A percentile compares a stretch with the other conserved stretches of the same genome.
phyloP scores from a whole-genome alignment of 768 basidiomycete species.

The Hypsizygus marmoreus region DNA sequence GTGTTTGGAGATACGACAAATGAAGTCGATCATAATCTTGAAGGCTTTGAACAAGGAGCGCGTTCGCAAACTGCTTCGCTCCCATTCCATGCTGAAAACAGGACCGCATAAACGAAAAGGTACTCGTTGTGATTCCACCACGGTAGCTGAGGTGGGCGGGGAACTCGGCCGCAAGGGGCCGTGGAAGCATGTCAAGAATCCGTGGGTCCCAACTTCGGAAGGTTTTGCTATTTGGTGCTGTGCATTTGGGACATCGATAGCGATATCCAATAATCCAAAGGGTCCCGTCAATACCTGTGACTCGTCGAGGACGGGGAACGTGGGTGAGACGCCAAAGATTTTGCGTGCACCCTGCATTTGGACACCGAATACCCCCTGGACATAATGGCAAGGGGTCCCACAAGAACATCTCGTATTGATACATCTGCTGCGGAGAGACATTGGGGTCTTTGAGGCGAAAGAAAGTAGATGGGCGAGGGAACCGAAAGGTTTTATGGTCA shows the following conservation, averaged over 20 bases:
- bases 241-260: constrained; percentile 10
- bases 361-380: constrained; percentile 8
- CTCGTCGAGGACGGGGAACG: constrained; percentile 8
- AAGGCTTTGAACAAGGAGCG: constrained; percentile 18
- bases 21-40: constrained; percentile 19
- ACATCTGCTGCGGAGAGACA: constrained; percentile 14
- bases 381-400: constrained; percentile 15
- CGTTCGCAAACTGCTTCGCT: constrained; percentile 25
- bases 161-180: constrained; percentile 16
- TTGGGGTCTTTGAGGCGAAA: not conserved
- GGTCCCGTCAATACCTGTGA: constrained; percentile 11
- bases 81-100: constrained; percentile 25
- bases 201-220: constrained; percentile 11
- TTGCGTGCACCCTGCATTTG: constrained; percentile 6
- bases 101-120: constrained; percentile 17
- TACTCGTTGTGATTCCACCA: constrained; percentile 18
- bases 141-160: constrained; percentile 20
- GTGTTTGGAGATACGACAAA: constrained; percentile 11
- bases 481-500: constrained; percentile 9
- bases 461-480: constrained; percentile 1
- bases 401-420: constrained; percentile 11
- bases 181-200: constrained; percentile 6
- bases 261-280: constrained; percentile 18
- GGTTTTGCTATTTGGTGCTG: not conserved
- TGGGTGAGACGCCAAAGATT: constrained; percentile 11